Evolutionary conservation across 2,329 filamentous ascomycete genomes (phyloP).

Genomic region (Ascochyta viciae-villosae): DNA sequence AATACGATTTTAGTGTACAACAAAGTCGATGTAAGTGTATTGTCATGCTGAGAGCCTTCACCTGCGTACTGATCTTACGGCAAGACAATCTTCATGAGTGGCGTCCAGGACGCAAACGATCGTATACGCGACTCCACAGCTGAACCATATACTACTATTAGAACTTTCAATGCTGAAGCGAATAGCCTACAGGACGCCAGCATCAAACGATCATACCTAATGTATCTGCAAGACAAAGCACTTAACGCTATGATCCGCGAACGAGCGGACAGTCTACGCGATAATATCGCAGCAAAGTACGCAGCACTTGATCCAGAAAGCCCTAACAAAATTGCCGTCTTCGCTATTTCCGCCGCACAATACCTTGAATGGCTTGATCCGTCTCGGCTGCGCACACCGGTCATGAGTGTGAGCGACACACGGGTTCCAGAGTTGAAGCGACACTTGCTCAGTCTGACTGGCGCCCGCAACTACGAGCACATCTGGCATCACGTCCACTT

Average conservation of each 20-base stretch:
- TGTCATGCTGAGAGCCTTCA: rapidly evolving
- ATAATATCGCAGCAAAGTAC: conserved; percentile 6
- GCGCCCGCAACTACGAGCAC: conserved; percentile 10
- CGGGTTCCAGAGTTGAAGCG: conserved; percentile 12
- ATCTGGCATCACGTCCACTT: conserved; percentile 16
- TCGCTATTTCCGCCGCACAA: conserved; percentile 12
- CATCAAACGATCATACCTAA: conserved; percentile 1
- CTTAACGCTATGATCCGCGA: conserved; percentile 15
- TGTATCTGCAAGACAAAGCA: conserved; percentile 9
- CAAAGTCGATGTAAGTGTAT: conserved; percentile 6
- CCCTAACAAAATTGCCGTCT: conserved; percentile 5
- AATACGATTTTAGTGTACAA: conserved; percentile 13
- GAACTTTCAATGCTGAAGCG: background rate
- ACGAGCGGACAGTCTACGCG: conserved; percentile 4
- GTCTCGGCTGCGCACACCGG: conserved; percentile 9
- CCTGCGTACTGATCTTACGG: background rate
- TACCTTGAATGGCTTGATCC: conserved; percentile 12
- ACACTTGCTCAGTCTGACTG: conserved; percentile 10
- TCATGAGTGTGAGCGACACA: conserved; percentile 10
- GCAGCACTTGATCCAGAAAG: conserved; percentile 5
- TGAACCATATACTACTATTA: conserved; percentile 9
- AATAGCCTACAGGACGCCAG: background rate
- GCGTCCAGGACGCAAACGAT: conserved; percentile 9
- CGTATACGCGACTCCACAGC: background rate
- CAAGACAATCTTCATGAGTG: conserved; percentile 16